Percentiles rank a stretch among this genome's conserved stretches.
phyloP scores from a whole-genome alignment of 179 eudicot genomes.

The Sideroxylon spinosum region DNA sequence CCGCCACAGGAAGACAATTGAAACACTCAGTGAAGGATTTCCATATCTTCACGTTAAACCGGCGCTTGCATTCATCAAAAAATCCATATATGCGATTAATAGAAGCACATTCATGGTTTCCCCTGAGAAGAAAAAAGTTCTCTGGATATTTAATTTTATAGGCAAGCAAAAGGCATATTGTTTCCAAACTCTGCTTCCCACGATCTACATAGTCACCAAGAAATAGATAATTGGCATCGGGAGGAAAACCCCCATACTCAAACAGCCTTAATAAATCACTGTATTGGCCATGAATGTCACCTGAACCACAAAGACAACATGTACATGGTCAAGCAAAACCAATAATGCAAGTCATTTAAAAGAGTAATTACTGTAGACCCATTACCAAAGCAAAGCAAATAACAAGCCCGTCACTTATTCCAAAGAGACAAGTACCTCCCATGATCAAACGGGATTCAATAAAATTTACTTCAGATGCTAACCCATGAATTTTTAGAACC shows the following conservation, averaged over 20 bases:
- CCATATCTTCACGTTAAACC: slow-evolving; percentile 84
- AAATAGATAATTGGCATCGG: slow-evolving; percentile 75
- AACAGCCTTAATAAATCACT: slow-evolving; percentile 83
- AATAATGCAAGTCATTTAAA: no score
- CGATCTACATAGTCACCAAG: slow-evolving; percentile 90
- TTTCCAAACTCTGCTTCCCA: slow-evolving; percentile 79
- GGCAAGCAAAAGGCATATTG: slow-evolving; percentile 83
- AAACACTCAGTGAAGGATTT: slow-evolving; percentile 84
- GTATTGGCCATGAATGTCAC: slow-evolving; percentile 93
- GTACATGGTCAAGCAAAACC: no score
- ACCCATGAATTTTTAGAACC: no score
- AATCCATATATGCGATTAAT: slow-evolving; percentile 81
- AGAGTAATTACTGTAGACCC: no score
- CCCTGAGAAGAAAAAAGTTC: slow-evolving; percentile 77
- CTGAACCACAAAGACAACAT: slow-evolving; percentile 33
- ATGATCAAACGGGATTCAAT: no score
- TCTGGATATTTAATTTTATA: slow-evolving; percentile 80
- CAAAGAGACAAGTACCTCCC: no score
- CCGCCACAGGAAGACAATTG: slow-evolving; percentile 87
- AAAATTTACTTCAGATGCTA: no score
- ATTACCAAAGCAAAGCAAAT: no score
- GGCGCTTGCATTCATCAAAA: slow-evolving; percentile 81
- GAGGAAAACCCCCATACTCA: slow-evolving; percentile 87
- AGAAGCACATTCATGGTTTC: slow-evolving; percentile 89
- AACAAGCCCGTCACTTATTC: no score